Conservation (phyloP, 495 filamentous ascomycete genomes). For the Neurospora sp. region DNA sequence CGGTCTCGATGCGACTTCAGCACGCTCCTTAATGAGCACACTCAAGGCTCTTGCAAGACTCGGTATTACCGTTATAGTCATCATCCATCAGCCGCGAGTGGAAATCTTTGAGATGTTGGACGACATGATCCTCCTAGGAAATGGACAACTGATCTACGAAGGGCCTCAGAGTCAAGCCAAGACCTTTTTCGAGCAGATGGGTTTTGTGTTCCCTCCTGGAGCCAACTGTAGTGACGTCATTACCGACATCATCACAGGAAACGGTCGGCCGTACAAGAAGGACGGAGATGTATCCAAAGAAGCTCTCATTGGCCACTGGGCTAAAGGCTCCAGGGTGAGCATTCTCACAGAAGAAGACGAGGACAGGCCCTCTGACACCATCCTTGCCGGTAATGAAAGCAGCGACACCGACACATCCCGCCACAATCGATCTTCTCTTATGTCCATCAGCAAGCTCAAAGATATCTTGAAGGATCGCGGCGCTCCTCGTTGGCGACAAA, state of each 20-base stretch:
- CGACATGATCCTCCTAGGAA: slow-evolving; percentile 33
- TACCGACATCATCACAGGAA: slow-evolving; percentile 43
- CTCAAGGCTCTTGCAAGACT: slow-evolving; percentile 34
- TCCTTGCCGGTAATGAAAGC: not conserved
- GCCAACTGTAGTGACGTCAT: slow-evolving; percentile 38
- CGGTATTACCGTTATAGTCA: slow-evolving; percentile 37
- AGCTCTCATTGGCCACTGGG: slow-evolving; percentile 32
- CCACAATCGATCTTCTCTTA: not conserved
- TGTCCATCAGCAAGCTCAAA: not conserved
- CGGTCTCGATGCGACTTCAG: slow-evolving; percentile 54
- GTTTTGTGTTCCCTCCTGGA: slow-evolving; percentile 32
- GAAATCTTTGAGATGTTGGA: slow-evolving; percentile 42
- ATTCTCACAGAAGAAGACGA: not conserved
- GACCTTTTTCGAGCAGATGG: slow-evolving; percentile 34
- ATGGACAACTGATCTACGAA: slow-evolving; percentile 35
- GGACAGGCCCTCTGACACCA: not conserved
- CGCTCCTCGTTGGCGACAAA: slow-evolving; percentile 37
- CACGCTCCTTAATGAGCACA: slow-evolving; percentile 48
- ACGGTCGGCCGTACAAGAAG: slow-evolving; percentile 36
- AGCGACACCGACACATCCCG: slow-evolving; percentile 9
- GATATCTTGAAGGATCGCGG: slow-evolving; percentile 30
- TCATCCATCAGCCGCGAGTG: slow-evolving; percentile 36
- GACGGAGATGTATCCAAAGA: slow-evolving; percentile 34
- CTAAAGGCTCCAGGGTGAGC: not conserved
- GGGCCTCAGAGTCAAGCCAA: slow-evolving; percentile 27